phyloP scores from a whole-genome alignment of 352 stramenopile species.

The Phytophthora hybrid region DNA sequence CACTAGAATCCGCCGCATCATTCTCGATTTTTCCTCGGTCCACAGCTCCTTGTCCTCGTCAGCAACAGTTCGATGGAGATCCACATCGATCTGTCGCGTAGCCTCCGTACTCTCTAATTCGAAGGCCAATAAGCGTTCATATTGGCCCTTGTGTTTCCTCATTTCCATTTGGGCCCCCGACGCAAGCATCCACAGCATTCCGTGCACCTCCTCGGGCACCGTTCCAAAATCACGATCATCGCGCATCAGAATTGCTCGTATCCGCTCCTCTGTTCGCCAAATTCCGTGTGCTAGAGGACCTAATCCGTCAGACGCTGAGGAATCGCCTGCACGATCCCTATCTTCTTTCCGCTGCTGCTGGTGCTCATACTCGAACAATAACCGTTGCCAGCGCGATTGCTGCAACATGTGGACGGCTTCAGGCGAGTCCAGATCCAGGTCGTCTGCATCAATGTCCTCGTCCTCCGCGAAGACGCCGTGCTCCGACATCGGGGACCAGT shows the following conservation, averaged over 20 bases:
- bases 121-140: slow-evolving; percentile 56
- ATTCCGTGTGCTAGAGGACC: slow-evolving; percentile 78
- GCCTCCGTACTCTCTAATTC: slow-evolving; percentile 73
- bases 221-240: slow-evolving; percentile 63
- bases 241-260: slow-evolving; percentile 70
- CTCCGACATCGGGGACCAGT: slow-evolving; percentile 57
- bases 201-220: slow-evolving; percentile 76
- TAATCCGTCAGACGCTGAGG: slow-evolving; percentile 53
- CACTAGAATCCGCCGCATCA: slow-evolving; percentile 85
- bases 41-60: slow-evolving; percentile 69
- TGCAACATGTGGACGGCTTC: slow-evolving; percentile 58
- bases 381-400: slow-evolving; percentile 65
- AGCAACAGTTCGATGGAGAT: slow-evolving; percentile 79
- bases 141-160: slow-evolving; percentile 64
- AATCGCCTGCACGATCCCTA: slow-evolving; percentile 39
- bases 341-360: slow-evolving; percentile 66
- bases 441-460: slow-evolving; percentile 42
- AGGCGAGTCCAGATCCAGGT: slow-evolving; percentile 51
- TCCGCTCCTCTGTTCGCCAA: slow-evolving; percentile 84
- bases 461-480: slow-evolving; percentile 52
- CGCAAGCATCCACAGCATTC: slow-evolving; percentile 83
- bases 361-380: slow-evolving; percentile 75
- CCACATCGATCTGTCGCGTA: slow-evolving; percentile 85
- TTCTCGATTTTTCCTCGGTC: slow-evolving; percentile 71
- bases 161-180: slow-evolving; percentile 79